Conservation (phyloP, 768 basidiomycete species). For the Crepidotus variabilis region DNA sequence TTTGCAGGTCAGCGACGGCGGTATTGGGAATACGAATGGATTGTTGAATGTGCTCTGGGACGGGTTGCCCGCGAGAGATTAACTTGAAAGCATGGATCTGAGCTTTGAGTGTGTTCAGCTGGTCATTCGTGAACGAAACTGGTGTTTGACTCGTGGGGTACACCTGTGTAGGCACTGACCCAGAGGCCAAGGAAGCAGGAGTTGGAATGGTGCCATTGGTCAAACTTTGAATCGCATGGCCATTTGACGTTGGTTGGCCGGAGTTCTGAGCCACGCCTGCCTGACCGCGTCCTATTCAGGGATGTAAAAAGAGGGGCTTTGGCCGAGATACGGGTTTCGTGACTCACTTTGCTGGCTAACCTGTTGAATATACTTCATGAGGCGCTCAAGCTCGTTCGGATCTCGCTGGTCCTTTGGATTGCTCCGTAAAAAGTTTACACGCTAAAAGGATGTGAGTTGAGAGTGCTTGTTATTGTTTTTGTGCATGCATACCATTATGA, state of each 20-base stretch:
- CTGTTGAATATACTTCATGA: conserved; percentile 45
- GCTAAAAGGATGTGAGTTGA: conserved; percentile 27
- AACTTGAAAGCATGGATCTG: conserved; percentile 83
- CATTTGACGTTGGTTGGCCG: conserved; percentile 40
- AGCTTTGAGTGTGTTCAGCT: conserved; percentile 70
- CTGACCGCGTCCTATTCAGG: conserved; percentile 24
- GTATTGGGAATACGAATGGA: conserved; percentile 64
- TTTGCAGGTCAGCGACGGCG: conserved; percentile 61
- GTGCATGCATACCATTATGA: conserved; percentile 34
- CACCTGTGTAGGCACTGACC: conserved; percentile 42
- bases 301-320: conserved; percentile 1
- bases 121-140: conserved; percentile 74
- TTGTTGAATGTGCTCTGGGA: conserved; percentile 68
- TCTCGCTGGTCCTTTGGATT: conserved; percentile 47
- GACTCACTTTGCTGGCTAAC: conserved; percentile 32
- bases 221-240: conserved; percentile 36
- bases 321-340: conserved; percentile 4
- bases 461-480: conserved; percentile 2
- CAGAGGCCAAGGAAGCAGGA: conserved; percentile 41
- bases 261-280: conserved; percentile 28
- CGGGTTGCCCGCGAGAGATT: conserved; percentile 58
- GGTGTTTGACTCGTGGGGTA: conserved; percentile 64
- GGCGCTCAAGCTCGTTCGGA: conserved; percentile 41
- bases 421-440: conserved; percentile 45
- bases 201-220: conserved; percentile 36